Evolutionary conservation across 2,329 filamentous ascomycete genomes (phyloP).

Genomic region (Chaetomium sp.): DNA sequence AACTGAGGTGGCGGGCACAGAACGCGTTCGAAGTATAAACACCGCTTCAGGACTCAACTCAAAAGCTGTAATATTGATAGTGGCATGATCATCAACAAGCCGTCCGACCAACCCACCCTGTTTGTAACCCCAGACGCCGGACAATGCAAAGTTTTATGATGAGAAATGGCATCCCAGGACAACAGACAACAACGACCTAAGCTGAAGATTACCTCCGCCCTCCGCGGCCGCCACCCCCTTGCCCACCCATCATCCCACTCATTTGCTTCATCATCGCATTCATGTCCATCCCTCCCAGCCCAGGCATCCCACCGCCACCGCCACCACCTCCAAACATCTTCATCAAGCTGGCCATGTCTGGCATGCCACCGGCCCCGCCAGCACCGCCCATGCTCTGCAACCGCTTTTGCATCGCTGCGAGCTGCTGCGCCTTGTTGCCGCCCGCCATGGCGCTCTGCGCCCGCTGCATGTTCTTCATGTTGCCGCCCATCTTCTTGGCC

Average conservation of each 20-base stretch:
- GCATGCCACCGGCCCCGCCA: constrained; percentile 58
- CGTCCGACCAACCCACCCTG: neutral
- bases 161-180: neutral
- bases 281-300: constrained; percentile 69
- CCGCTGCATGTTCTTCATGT: constrained; percentile 95
- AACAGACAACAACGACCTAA: neutral
- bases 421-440: constrained; percentile 84
- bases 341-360: constrained; percentile 79
- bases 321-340: constrained; percentile 75
- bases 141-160: constrained; percentile 11
- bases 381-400: constrained; percentile 86
- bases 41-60: too few species aligned
- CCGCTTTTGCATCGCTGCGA: constrained; percentile 95
- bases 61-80: neutral
- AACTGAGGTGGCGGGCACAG: too few species aligned
- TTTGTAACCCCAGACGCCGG: constrained; percentile 12
- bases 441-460: constrained; percentile 88
- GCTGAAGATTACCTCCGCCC: constrained; percentile 15
- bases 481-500: constrained; percentile 98
- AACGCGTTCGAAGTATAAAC: too few species aligned
- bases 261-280: constrained; percentile 72
- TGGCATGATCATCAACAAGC: neutral
- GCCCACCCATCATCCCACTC: constrained; percentile 42
- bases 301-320: constrained; percentile 50
- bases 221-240: constrained; percentile 16